phyloP scores from a whole-genome alignment of 2,329 filamentous ascomycete species.

The Metarhizium brunneum region DNA sequence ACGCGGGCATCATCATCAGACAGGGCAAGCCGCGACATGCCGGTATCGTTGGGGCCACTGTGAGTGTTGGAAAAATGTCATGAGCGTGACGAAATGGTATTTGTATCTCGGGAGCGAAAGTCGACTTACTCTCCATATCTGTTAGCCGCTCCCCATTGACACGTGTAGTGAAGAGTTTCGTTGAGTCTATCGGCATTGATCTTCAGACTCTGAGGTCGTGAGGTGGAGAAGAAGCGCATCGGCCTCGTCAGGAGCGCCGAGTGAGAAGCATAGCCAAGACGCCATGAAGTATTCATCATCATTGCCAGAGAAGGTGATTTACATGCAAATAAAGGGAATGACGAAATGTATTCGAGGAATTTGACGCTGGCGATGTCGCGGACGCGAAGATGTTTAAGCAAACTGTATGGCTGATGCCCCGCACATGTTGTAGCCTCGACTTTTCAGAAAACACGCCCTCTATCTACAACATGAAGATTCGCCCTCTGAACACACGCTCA shows the following conservation, averaged over 20 bases:
- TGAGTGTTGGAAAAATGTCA: not conserved
- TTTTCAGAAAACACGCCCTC: not conserved
- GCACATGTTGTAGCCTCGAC: no score
- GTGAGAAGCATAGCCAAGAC: not conserved
- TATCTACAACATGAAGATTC: not conserved
- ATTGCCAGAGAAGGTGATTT: not conserved
- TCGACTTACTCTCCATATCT: conserved; percentile 18
- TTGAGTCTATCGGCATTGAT: conserved; percentile 19
- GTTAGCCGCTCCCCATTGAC: conserved; percentile 23
- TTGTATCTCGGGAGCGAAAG: not conserved
- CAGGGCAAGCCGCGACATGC: conserved; percentile 71
- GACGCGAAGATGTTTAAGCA: not conserved
- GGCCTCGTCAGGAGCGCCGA: not conserved
- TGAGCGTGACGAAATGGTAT: not conserved
- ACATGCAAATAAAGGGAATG: not conserved
- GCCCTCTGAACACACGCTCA: not conserved
- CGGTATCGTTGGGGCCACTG: conserved; percentile 45
- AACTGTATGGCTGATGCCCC: not conserved
- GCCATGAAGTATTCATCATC: not conserved
- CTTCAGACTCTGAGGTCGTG: conserved; percentile 8
- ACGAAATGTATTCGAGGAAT: not conserved
- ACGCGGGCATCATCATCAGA: conserved; percentile 64
- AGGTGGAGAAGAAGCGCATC: not conserved
- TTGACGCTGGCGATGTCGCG: not conserved
- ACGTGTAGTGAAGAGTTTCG: conserved; percentile 22